These are phyloP conservation scores for Guadua angustifolia DNA, from an alignment of 176 grass and related monocot genomes.

Conservation along the genomic window DNA sequence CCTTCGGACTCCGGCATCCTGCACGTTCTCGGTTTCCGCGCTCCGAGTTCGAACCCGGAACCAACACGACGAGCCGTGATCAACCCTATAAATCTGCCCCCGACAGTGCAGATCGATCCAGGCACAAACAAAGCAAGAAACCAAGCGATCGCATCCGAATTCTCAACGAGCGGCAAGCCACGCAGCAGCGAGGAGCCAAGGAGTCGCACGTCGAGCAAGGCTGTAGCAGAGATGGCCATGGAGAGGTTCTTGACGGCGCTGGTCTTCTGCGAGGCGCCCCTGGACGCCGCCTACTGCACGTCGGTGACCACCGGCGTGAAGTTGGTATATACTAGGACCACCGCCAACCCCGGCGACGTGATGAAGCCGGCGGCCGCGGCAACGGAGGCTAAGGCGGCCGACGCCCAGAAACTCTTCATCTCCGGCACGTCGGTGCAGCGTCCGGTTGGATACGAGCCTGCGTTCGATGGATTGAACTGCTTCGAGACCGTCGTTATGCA, in stretches of 20 bases:
- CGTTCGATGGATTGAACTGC: slow-evolving; percentile 21
- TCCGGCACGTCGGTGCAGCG: not conserved
- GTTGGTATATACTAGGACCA: not conserved
- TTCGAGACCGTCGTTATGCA: slow-evolving; percentile 25
- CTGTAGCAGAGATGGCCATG: not conserved
- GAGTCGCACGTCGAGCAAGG: not conserved
- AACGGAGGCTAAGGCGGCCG: not conserved
- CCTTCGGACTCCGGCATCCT: too few relatives aligned
- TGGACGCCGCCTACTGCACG: slow-evolving; percentile 18
- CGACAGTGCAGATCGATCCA: not conserved
- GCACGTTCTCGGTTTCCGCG: not conserved
- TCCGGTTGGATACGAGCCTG: not conserved
- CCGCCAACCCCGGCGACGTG: not conserved
- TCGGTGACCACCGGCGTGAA: not conserved
- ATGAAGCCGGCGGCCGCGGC: too few relatives aligned
- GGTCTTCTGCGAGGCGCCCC: slow-evolving; percentile 44
- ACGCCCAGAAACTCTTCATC: not conserved
- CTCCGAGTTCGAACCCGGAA: not conserved
- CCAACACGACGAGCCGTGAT: too few relatives aligned
- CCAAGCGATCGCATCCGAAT: not conserved
- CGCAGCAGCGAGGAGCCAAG: not conserved
- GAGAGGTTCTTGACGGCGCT: slow-evolving; percentile 32
- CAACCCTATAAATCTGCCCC: not conserved
- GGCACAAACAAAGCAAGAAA: not conserved
- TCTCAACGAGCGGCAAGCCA: not conserved